A percentile compares a stretch with the other conserved stretches of the same genome.
These are phyloP conservation scores for Pichia sp. DNA, from an alignment of 1,139 yeast species.

Conservation along the genomic window DNA sequence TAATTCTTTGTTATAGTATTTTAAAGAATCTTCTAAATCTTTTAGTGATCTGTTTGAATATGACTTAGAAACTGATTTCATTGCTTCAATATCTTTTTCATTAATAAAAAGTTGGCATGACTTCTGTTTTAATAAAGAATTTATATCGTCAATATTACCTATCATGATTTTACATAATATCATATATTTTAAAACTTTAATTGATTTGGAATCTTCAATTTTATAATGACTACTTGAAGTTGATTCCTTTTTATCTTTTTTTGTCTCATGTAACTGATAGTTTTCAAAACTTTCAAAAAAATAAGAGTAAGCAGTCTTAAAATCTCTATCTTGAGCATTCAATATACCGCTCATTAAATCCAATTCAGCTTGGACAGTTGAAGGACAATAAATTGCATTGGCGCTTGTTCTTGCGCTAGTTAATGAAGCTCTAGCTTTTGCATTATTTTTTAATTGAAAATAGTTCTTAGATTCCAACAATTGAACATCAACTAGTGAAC, in stretches of 20 bases:
- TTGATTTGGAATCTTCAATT: constrained; percentile 59
- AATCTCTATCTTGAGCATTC: constrained; percentile 96
- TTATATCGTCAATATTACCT: constrained; percentile 76
- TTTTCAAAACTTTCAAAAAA: constrained; percentile 95
- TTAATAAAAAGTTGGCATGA: constrained; percentile 69
- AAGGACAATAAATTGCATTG: constrained; percentile 90
- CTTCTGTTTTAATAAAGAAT: constrained; percentile 68
- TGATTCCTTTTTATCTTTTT: constrained; percentile 24
- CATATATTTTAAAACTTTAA: constrained; percentile 85
- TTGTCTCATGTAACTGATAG: constrained; percentile 39
- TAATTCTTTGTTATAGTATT: constrained; percentile 66
- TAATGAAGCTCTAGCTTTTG: constrained; percentile 89
- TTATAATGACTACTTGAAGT: constrained; percentile 5
- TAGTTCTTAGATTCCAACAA: constrained; percentile 84
- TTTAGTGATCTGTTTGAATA: constrained; percentile 84
- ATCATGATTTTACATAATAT: constrained; percentile 89
- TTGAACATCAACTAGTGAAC: constrained; percentile 92
- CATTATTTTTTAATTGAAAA: constrained; percentile 85
- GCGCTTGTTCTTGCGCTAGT: constrained; percentile 97
- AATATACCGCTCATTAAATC: constrained; percentile 94
- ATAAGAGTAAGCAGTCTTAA: constrained; percentile 91
- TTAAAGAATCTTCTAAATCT: constrained; percentile 79
- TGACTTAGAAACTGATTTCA: constrained; percentile 89
- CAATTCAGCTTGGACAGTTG: constrained; percentile 88
- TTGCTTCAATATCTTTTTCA: constrained; percentile 65